phyloP scores from a whole-genome alignment of 2,329 filamentous ascomycete genomes.

The Aspergillus ochraceus region DNA sequence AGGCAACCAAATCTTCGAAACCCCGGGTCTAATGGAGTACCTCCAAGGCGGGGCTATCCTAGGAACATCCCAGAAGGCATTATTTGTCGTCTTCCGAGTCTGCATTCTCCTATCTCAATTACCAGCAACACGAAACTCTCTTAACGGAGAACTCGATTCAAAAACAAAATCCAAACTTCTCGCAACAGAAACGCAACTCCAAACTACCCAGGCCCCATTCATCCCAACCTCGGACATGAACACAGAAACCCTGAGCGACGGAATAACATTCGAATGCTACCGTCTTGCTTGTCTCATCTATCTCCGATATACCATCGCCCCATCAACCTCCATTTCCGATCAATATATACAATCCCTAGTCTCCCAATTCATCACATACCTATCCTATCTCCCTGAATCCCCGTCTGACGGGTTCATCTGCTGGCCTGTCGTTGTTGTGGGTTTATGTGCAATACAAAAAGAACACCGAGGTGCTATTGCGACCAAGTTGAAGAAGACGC shows the following conservation, averaged over 20 bases:
- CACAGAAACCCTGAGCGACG: conserved; percentile 1
- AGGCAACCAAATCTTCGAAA: conserved; percentile 1
- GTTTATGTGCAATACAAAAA: background rate
- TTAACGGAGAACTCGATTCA: background rate
- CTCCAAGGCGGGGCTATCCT: background rate
- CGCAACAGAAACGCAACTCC: background rate
- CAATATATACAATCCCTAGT: background rate
- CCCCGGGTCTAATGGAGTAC: background rate
- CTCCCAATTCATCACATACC: background rate
- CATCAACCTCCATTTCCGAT: background rate
- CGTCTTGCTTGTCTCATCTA: conserved; percentile 7
- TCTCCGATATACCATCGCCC: background rate
- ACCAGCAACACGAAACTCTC: background rate
- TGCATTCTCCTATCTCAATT: background rate
- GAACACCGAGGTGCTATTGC: conserved; percentile 6
- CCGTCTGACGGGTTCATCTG: conserved; percentile 4
- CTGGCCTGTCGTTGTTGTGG: conserved; percentile 10
- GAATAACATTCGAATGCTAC: conserved; percentile 6
- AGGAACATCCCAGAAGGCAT: conserved; percentile 4
- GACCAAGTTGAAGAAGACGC: background rate
- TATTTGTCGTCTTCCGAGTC: conserved; percentile 7
- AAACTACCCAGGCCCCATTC: background rate
- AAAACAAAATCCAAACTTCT: background rate
- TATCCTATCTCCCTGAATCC: background rate
- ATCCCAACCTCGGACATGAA: background rate